Percentiles rank a stretch among this genome's conserved stretches.
Conservation (phyloP, 2,329 filamentous ascomycete genomes). For the Hymenoscyphus fructigenus region DNA sequence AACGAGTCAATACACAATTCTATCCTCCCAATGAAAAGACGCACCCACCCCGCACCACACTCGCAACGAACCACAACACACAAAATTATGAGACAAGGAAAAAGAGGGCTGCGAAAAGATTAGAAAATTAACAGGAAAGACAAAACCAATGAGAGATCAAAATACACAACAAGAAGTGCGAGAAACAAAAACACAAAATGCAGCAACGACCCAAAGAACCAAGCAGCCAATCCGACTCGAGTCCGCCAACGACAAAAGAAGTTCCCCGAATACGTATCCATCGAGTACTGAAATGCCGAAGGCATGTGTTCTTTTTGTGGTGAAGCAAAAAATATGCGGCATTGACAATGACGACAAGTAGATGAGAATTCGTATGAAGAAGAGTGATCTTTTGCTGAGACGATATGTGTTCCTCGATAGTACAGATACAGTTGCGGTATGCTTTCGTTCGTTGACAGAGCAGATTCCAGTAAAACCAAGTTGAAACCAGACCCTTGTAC, state of each 20-base stretch:
- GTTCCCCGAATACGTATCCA: not conserved
- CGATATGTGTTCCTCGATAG: not conserved
- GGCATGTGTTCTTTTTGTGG: not conserved
- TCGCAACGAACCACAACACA: not conserved
- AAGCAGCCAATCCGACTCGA: not conserved
- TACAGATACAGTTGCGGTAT: not conserved
- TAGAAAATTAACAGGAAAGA: not conserved
- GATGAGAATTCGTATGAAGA: not conserved
- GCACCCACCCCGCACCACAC: not conserved
- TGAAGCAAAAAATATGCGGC: not conserved
- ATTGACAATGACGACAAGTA: not conserved
- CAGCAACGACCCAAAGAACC: not conserved
- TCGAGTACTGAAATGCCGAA: not conserved
- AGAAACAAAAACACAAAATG: constrained; percentile 2
- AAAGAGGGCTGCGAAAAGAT: not conserved
- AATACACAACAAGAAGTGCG: constrained; percentile 1
- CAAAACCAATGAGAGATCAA: not conserved
- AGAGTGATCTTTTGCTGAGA: not conserved
- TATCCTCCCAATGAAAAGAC: not conserved
- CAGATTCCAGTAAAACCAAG: not conserved
- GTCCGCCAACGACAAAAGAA: not conserved
- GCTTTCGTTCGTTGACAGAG: not conserved
- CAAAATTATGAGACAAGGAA: constrained; percentile 1
- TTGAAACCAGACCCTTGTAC: constrained; percentile 22
- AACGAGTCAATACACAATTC: constrained; percentile 1